Evolutionary conservation across 73 alveolate genomes (phyloP).

Genomic region (Tetrahymena elliotti): DNA sequence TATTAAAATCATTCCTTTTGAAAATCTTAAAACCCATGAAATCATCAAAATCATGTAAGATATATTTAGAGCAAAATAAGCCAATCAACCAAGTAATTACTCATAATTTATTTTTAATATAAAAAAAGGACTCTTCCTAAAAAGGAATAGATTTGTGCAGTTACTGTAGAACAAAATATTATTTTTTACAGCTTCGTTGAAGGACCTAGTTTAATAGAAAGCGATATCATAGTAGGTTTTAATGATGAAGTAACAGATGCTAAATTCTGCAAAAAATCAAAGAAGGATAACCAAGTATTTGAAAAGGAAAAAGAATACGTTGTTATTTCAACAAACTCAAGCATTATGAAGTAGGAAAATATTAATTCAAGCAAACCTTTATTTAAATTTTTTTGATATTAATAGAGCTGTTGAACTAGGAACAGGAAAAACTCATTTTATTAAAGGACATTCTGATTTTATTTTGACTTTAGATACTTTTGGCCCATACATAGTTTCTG

Average conservation of each 20-base stretch:
- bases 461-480: slow-evolving; percentile 69
- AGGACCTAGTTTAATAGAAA: slow-evolving; percentile 6
- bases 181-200: neutral
- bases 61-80: neutral
- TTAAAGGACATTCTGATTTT: slow-evolving; percentile 89
- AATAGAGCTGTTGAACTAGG: slow-evolving; percentile 6
- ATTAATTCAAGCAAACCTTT: neutral
- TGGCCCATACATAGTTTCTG: slow-evolving; percentile 68
- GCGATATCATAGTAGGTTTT: slow-evolving; percentile 23
- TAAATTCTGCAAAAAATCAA: slow-evolving; percentile 20
- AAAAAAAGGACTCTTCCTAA: neutral
- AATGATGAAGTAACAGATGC: slow-evolving; percentile 43
- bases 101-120: neutral
- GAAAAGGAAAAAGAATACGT: slow-evolving; percentile 23
- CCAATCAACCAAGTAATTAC: neutral
- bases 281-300: slow-evolving; percentile 16
- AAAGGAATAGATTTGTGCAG: slow-evolving; percentile 13
- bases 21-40: neutral
- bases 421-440: slow-evolving; percentile 1
- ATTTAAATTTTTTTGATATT: neutral
- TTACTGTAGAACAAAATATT: slow-evolving; percentile 27
- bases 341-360: slow-evolving; percentile 5
- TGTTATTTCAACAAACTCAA: neutral
- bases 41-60: neutral
- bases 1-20: neutral